Evolutionary conservation across 495 filamentous ascomycete genomes (phyloP), one percentile per base, ranked within the genome.

Genomic region (Aspergillus olivimuriae): DNA sequence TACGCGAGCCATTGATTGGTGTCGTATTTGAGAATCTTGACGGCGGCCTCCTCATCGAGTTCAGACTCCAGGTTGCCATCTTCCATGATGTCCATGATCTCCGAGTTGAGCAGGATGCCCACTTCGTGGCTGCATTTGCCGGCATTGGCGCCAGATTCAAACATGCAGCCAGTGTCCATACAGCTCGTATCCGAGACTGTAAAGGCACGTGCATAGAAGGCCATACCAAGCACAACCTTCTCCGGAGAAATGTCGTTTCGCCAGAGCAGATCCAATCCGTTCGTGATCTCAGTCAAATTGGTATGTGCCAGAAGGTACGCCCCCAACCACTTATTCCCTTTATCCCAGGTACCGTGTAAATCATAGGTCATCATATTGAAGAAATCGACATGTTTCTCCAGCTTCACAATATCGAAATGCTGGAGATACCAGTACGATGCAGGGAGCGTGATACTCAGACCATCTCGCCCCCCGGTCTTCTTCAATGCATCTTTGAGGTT

Each of bases 321-420:
- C 1, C 55, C 62, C 4, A 24, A 56, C 44, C 34, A 63, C 6
- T 42, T 31, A 38, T 46, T 51, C 10, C 26, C 34, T 1, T 10
- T 3, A 33, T 57, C 61, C 66, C 66, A 72, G n/a, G 38, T 48
- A 5, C 68, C 67, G 39, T 70, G 65, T 3, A 72, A 36, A 50
- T 70, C 58, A 32, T 76, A 77, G 11, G 61, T 47, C 75, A 78
- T 76, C 46, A 74, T 59, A 23, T 68, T 68, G 43, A 77, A 72
- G 15, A 53, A 76, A 42, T 75, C 69, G 5, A 76, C 60, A 40
- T 62, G 56, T 4, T 48, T 43, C 17, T 63, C 54, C 53, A 80
- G 60, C 1, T 50, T 58, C 11, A 50, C 57, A 12, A 66, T 39
- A 43, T 77, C 63, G 31, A 74, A 74, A 4, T 59, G 38, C 41